Evolutionary conservation across 2,329 filamentous ascomycete genomes (phyloP), one percentile per base, ranked within the genome.

Genomic region (Penicillium frequentans): DNA sequence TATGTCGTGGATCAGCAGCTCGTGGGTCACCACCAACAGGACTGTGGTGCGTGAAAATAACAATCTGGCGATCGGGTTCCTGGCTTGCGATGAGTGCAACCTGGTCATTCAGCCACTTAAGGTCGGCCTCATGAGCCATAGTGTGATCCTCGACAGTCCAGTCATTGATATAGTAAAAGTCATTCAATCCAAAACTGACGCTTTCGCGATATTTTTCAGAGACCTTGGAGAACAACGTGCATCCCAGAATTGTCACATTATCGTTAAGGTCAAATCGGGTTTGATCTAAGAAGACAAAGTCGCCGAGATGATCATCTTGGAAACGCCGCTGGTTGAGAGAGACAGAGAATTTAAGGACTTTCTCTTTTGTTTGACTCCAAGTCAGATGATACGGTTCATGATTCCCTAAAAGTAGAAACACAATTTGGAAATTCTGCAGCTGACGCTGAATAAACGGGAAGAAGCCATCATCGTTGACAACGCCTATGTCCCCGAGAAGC

Each of bases 401-500:
- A 61, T 86, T 86, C 0, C 84, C 83, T 0, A 79, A 67, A 0
- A 86, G 73, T 29, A 84, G 75, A 42, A 86, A 76, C 1, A 86
- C 79, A 2, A 73, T 66, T 5, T 71, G 66, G 61, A 85, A 86
- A 7, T 77, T 70, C 1, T 39, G 31, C 3, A 86, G 76, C 61
- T 85, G 83, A 2, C 60, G 63, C 13, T 66, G 72, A 10, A 86
- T 67, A 61, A 86, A 86, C 1, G 33, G 52, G 33, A 79, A 71
- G 60, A 78, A 78, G 1, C 78, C 75, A 14, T 74, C 64, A 43
- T 80, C 73, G 56, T 80, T 74, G 9, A 71, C 58, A 55, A 78
- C 77, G 46, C 83, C 84, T 50, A 86, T 82, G 60, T 86, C 83
- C 23, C 84, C 84, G 0, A 86, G 74, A 0, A 87, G 75, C 0